Conservation (phyloP, 108 stramenopile genomes). For the Heterococcus sp. region DNA sequence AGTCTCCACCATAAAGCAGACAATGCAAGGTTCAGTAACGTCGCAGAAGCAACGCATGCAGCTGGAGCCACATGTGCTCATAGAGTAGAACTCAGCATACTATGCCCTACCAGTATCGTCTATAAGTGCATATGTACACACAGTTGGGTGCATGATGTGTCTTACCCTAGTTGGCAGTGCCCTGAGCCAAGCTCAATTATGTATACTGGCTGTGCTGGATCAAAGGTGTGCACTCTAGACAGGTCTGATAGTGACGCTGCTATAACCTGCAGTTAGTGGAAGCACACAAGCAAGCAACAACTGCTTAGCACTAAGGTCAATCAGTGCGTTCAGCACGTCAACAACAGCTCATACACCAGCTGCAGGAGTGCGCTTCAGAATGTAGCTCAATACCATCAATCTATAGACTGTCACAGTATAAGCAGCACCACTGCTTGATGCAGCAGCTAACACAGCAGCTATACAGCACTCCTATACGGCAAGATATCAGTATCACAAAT, state of each 20-base stretch:
- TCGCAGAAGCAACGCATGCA: too few relatives aligned
- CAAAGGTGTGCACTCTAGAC: background rate
- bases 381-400: background rate
- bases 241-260: background rate
- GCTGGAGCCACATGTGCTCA: too few relatives aligned
- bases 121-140: too few relatives aligned
- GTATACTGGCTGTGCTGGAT: background rate
- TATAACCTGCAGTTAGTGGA: background rate
- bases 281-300: background rate
- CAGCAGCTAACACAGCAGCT: background rate
- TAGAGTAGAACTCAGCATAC: too few relatives aligned
- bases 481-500: background rate
- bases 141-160: too few relatives aligned
- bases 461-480: background rate
- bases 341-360: background rate
- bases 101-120: too few relatives aligned
- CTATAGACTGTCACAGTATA: background rate
- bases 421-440: background rate
- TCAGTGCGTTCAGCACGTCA: background rate
- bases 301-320: background rate
- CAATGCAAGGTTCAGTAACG: too few relatives aligned
- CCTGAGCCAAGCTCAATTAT: background rate
- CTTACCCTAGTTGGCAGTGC: conserved; percentile 1
- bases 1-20: too few relatives aligned
- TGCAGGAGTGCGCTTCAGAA: background rate